Conservation (phyloP, 202 grass and related monocot species). For the Elaeis oleifera region DNA sequence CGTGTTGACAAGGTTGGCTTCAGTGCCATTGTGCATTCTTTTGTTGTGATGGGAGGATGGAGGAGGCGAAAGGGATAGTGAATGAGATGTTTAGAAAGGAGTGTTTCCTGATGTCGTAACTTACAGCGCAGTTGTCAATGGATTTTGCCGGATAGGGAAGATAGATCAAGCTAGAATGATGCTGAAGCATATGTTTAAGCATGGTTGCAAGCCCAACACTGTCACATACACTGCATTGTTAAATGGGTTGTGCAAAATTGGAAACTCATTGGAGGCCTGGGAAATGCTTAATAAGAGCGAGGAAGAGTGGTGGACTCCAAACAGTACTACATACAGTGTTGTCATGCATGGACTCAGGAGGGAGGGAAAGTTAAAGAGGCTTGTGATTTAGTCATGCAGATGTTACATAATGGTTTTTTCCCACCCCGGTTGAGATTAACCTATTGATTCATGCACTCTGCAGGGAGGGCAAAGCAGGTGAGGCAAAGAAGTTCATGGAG, state of each 20-base stretch:
- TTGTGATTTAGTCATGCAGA: conserved; percentile 67
- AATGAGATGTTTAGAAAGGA: conserved; percentile 69
- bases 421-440: conserved; percentile 78
- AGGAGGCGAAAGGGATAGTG: conserved; percentile 58
- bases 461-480: conserved; percentile 38
- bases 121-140: conserved; percentile 79
- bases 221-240: conserved; percentile 74
- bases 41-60: conserved; percentile 66
- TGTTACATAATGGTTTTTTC: conserved; percentile 77
- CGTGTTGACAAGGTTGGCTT: conserved; percentile 68
- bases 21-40: conserved; percentile 64
- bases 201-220: conserved; percentile 74
- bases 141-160: conserved; percentile 66
- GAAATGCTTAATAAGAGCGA: conserved; percentile 72
- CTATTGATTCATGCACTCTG: conserved; percentile 80
- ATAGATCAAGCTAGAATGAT: conserved; percentile 76
- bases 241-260: conserved; percentile 79
- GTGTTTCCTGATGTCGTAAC: conserved; percentile 81
- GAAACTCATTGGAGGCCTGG: conserved; percentile 62
- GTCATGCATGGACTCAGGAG: conserved; percentile 89
- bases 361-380: conserved; percentile 77
- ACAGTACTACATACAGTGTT: conserved; percentile 69
- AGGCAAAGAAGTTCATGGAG: conserved; percentile 87
- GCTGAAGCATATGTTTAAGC: conserved; percentile 71
- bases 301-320: conserved; percentile 93